phyloP scores from a whole-genome alignment of 1,284 basidiomycete genomes.

The Sanghuangporus weigelae region DNA sequence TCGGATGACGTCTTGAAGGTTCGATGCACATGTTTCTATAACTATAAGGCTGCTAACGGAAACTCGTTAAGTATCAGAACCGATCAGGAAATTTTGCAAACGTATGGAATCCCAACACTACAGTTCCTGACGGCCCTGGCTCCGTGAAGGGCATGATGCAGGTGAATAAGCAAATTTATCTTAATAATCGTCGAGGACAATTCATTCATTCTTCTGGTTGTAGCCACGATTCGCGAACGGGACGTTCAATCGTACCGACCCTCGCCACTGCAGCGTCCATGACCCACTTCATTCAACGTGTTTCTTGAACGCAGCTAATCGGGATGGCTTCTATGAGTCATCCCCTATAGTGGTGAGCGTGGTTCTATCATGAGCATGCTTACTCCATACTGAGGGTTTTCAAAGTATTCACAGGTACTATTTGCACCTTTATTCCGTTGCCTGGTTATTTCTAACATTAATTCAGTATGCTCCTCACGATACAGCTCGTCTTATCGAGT shows the following conservation, averaged over 20 bases:
- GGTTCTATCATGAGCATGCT: background rate
- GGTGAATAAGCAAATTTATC: constrained; percentile 28
- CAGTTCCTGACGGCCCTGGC: constrained; percentile 37
- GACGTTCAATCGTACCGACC: constrained; percentile 60
- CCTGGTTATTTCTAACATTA: background rate
- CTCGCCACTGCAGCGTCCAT: constrained; percentile 58
- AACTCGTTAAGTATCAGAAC: constrained; percentile 39
- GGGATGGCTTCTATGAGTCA: constrained; percentile 62
- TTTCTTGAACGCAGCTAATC: constrained; percentile 51
- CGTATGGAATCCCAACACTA: constrained; percentile 53
- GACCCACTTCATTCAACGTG: constrained; percentile 53
- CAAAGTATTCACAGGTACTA: constrained; percentile 44
- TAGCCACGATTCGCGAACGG: constrained; percentile 56
- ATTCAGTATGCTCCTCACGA: constrained; percentile 56
- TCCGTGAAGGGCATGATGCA: constrained; percentile 48
- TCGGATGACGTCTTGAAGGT: constrained; percentile 46
- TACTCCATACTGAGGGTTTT: background rate
- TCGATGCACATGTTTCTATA: background rate
- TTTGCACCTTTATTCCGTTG: background rate
- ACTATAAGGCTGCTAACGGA: background rate
- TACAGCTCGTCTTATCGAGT: constrained; percentile 49
- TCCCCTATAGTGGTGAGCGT: constrained; percentile 51
- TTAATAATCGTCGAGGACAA: too few species aligned
- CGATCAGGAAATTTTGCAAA: constrained; percentile 55
- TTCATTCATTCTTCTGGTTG: background rate